Base-by-base conservation (phyloP, 1,284 basidiomycete genomes). In the Heliocybe sulcata region DNA sequence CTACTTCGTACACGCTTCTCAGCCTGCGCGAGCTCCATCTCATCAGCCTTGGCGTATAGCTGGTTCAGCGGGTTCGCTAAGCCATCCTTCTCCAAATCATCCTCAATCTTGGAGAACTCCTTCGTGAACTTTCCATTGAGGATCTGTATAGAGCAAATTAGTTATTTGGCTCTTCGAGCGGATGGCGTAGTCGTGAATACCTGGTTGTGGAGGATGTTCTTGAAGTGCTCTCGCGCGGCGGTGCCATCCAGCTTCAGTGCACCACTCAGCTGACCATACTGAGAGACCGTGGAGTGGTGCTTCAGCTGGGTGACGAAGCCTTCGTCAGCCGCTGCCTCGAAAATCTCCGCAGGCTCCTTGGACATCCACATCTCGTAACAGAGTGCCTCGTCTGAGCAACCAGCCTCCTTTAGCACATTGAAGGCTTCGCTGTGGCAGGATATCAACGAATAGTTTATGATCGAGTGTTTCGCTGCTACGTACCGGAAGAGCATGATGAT, bases 361-460 rank as follows among this genome's bases (percentile, higher is more conserved):
- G 83, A 84, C 82, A 85, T 85, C 82, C 82, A 83, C 83, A 85
- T 83, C 62, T 85, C 83, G 62, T 84, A 84, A 57, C 81, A 84
- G 2, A 84, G 69, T 1, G 82, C 83, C 61, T 84, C 83, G 58
- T 85, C 82, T 0, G 83, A 84, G 64, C 82, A 85, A 2, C 83
- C 83, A 11, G 79, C 81, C 60, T 83, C 81, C 61, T 85, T 79
- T 45, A 85, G 70, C 3, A 84, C 77, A 54, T 70, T 77, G 67
- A 83, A 85, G 12, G 78, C 81, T 61, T 84, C 79, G 55, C 81
- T 81, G 58, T n/a, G 12, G n/a, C 51, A 31, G 27, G 50, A 11
- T 14, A 27, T 54, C 12, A 58, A 52, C 16, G 29, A 47, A 45
- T 9, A 35, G 35, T 26, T 22, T 11, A 38, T 26, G 16, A 38